phyloP scores from a whole-genome alignment of 1,284 basidiomycete genomes.

The Hypsizygus ulmarius region DNA sequence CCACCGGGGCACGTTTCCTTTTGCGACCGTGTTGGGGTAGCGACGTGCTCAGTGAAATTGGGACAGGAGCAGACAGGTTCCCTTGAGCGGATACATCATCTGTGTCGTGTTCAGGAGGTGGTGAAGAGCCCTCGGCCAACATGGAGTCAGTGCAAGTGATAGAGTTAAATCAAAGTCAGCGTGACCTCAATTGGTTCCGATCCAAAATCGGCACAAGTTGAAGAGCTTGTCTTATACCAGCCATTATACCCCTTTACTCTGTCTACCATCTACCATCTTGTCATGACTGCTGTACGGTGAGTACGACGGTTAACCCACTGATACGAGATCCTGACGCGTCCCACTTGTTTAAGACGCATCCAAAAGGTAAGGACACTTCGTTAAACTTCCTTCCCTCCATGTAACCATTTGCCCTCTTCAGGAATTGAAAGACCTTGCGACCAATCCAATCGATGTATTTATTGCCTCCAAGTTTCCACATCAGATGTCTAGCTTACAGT shows the following conservation, averaged over 20 bases:
- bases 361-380: slow-evolving; percentile 50
- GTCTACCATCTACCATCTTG: background rate
- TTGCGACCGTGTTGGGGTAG: slow-evolving; percentile 30
- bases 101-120: slow-evolving; percentile 17
- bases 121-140: slow-evolving; percentile 27
- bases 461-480: background rate
- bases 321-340: slow-evolving; percentile 8
- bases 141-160: slow-evolving; percentile 14
- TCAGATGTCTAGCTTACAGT: slow-evolving; percentile 4
- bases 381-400: slow-evolving; percentile 11
- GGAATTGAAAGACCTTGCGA: slow-evolving; percentile 62
- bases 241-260: background rate
- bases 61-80: slow-evolving; percentile 3
- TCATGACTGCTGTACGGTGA: slow-evolving; percentile 62
- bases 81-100: slow-evolving; percentile 16
- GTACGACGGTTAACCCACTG: slow-evolving; percentile 12
- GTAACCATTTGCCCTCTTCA: slow-evolving; percentile 28
- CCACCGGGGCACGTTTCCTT: slow-evolving; percentile 37
- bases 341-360: slow-evolving; percentile 49
- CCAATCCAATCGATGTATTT: slow-evolving; percentile 60
- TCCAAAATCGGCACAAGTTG: slow-evolving; percentile 2
- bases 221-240: background rate
- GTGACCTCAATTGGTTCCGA: slow-evolving; percentile 11
- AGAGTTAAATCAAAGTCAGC: background rate
- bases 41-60: slow-evolving; percentile 1